Conservation (phyloP, 78 protist genomes). For the Pelomyxa schiedti region DNA sequence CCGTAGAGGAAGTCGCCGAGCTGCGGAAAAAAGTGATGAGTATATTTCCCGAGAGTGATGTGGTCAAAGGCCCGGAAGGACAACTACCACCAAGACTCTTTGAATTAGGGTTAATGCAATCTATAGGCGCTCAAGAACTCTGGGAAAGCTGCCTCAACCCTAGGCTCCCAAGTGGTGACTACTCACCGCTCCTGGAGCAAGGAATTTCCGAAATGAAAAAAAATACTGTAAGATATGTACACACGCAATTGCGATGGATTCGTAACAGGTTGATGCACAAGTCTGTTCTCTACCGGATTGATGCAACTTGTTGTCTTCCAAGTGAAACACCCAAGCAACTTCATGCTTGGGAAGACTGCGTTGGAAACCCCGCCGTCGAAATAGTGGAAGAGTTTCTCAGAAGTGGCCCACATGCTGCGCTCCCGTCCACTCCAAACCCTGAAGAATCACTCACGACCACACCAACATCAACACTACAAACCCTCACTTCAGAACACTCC, state of each 20-base stretch:
- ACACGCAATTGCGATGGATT: conserved; percentile 9
- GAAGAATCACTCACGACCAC: too few species aligned
- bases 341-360: too few species aligned
- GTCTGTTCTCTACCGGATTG: too few species aligned
- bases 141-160: background rate
- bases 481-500: too few species aligned
- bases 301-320: too few species aligned
- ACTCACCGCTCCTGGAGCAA: background rate
- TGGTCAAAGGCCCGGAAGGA: background rate
- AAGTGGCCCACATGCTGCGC: too few species aligned
- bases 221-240: conserved; percentile 6
- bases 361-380: too few species aligned
- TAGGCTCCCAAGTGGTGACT: background rate
- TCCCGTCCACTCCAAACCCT: too few species aligned
- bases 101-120: background rate
- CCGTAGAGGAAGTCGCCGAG: background rate
- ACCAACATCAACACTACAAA: too few species aligned
- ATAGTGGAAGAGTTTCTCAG: too few species aligned
- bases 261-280: background rate
- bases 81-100: background rate
- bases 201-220: background rate
- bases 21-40: background rate
- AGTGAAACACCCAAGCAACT: too few species aligned
- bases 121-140: conserved; percentile 6
- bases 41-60: background rate